These are phyloP conservation scores for Penicillium sp. DNA, from an alignment of 2,329 filamentous ascomycete species.

Conservation along the genomic window DNA sequence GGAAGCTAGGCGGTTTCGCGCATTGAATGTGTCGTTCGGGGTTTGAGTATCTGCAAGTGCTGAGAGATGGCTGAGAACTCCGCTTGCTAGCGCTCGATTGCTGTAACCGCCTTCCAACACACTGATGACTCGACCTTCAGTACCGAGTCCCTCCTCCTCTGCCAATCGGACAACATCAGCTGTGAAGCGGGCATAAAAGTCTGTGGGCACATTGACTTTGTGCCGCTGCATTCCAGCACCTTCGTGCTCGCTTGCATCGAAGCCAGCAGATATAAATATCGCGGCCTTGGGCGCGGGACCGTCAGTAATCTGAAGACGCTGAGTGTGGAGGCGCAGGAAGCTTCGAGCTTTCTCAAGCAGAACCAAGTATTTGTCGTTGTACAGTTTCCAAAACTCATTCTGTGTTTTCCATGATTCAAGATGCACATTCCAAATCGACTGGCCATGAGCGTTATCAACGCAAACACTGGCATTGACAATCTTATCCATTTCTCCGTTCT, in stretches of 20 bases:
- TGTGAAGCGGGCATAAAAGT: constrained; percentile 91
- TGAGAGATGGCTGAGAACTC: constrained; percentile 83
- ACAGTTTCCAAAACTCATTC: constrained; percentile 83
- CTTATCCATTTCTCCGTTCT: constrained; percentile 88
- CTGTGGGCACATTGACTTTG: constrained; percentile 90
- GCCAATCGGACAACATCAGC: constrained; percentile 79
- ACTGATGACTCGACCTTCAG: constrained; percentile 83
- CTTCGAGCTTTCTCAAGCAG: constrained; percentile 75
- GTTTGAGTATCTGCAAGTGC: constrained; percentile 61
- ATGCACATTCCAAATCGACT: constrained; percentile 95
- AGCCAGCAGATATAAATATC: constrained; percentile 92
- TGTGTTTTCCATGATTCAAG: constrained; percentile 80
- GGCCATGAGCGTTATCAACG: constrained; percentile 88
- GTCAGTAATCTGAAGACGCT: constrained; percentile 55
- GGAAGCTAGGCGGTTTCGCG: constrained; percentile 48
- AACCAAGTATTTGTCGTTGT: constrained; percentile 71
- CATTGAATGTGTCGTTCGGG: constrained; percentile 23
- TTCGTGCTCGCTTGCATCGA: constrained; percentile 96
- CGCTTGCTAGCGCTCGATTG: constrained; percentile 81
- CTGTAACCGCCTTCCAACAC: constrained; percentile 96
- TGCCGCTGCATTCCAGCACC: constrained; percentile 90
- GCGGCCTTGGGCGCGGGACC: constrained; percentile 69
- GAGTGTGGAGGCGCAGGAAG: constrained; percentile 71
- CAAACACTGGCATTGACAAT: constrained; percentile 91
- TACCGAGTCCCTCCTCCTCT: constrained; percentile 69